phyloP scores from a whole-genome alignment of 2,329 filamentous ascomycete genomes.

The Aplosporella prunicola region DNA sequence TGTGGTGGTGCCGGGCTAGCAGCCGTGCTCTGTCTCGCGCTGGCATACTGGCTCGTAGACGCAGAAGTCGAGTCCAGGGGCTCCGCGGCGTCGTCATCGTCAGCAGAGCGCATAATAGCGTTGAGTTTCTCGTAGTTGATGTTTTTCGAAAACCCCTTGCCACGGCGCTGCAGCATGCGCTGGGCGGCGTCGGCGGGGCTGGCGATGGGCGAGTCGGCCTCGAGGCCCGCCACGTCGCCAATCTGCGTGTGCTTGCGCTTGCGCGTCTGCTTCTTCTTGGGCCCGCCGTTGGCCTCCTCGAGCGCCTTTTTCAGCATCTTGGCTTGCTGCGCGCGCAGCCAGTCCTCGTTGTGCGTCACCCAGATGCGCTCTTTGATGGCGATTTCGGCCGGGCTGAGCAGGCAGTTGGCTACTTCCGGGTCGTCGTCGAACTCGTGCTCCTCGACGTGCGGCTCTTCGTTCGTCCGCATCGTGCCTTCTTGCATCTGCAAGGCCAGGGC shows the following conservation, averaged over 20 bases:
- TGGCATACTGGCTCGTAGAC: constrained; percentile 3
- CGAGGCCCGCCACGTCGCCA: constrained; percentile 28
- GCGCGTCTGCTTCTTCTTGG: constrained; percentile 38
- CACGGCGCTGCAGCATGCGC: constrained; percentile 38
- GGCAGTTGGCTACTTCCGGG: constrained; percentile 72
- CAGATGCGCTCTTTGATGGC: constrained; percentile 83
- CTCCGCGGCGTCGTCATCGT: constrained; percentile 1
- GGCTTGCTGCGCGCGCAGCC: constrained; percentile 75
- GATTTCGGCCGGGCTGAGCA: constrained; percentile 64
- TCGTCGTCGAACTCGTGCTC: constrained; percentile 85
- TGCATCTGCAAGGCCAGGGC: constrained; percentile 20
- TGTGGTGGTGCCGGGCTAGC: constrained; percentile 6
- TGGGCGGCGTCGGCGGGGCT: constrained; percentile 37
- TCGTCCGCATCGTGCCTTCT: constrained; percentile 19
- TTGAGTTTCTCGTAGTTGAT: constrained; percentile 40
- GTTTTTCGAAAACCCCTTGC: constrained; percentile 31
- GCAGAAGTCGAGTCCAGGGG: too few species aligned
- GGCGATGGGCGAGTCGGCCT: constrained; percentile 27
- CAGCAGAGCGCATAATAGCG: constrained; percentile 10
- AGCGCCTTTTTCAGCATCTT: constrained; percentile 68
- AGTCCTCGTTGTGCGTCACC: constrained; percentile 92
- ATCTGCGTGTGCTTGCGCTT: constrained; percentile 29
- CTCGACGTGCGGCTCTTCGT: constrained; percentile 48
- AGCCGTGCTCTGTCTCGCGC: constrained; percentile 6
- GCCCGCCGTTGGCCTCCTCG: constrained; percentile 42